Evolutionary conservation across 345 rosid species (phyloP), one percentile per base, ranked within the genome.

Genomic region (Psidium guajava): DNA sequence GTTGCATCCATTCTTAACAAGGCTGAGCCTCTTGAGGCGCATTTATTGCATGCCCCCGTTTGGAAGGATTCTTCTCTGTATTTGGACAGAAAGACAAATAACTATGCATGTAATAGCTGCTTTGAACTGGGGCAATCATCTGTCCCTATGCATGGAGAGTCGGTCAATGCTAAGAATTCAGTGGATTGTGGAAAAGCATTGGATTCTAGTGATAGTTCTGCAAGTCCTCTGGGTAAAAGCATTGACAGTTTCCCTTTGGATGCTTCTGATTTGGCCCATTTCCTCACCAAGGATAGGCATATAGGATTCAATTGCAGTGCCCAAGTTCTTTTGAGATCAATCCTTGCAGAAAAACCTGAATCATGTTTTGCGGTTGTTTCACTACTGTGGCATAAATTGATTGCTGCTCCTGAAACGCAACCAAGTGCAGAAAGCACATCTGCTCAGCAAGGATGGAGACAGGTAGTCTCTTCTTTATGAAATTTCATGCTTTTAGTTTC

Each of bases 371-470:
- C 98, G 47, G 98, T 97, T 87, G 98, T 97, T 87, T 97, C 98
- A 25, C 88, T 97, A 82, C 89, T 97, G 59, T 97, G 99, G 99
- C 98, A 94, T 89, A 97, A 95, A 88, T 88, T 97, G 88, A 93
- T 97, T 80, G 96, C 94, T 73, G 91, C 97, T 32, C 99, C 99
- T 6, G 99, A 97, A 87, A 95, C 92, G 84, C 98, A 94, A 89
- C 98, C 94, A 47, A 91, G 92, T 57, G 95, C 97, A 1, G 99
- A 94, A 92, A 94, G 99, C 92, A 95, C 98, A 81, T 97, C 99
- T 53, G 99, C 99, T 53, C 99, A 93, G 25, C 99, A 97, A 97
- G 99, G 99, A 89, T 97, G 99, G 99, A 92, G 97, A 95, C 99
- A 97, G 98, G 99, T 97, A 89, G 87, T 86, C 84, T 75, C 57